Evolutionary conservation across 495 filamentous ascomycete genomes (phyloP), one percentile per base, ranked within the genome.

Genomic region (Gamarada debralockiae): DNA sequence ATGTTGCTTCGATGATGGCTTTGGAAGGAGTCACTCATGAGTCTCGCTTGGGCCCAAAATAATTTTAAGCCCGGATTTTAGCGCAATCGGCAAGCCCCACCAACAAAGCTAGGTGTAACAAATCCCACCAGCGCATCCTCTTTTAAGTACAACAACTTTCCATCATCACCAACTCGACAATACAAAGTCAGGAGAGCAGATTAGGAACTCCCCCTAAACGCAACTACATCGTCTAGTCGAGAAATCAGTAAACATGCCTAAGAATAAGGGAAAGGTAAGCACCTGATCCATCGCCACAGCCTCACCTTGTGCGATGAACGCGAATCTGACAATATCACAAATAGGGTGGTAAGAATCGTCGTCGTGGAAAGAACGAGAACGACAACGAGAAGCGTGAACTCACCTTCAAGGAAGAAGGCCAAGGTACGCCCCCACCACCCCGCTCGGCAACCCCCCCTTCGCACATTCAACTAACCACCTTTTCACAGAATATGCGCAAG

Each of bases 281-380:
- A 9, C 48, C 17, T n/a, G n/a, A n/a, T n/a, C 27, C 47, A 40
- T 56, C 39, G 48, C 60, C 51, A 33, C 47, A 55, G 42, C 40
- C 40, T 12, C 17, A 21, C 21, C 21, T 8, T 13, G 6, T 23
- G 13, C 6, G 18, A 43, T 12, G 23, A 42, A 40, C 23, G 50
- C 21, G 18, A 47, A 43, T 55, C 38, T 56, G 48, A 54, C 53
- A 56, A 37, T 39, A 27, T 13, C 9, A 23, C 31, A 22, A 50
- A 63, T 63, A 97, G 88, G 93, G 93, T 70, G 93, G 93, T 79
- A 98, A 97, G 81, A 98, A 98, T 74, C 77, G 93, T 69, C 83
- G 93, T 76, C 86, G 93, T 73, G 93, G 93, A 73, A 98, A 97
- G 89, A 98, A 98, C 81, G 93, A 98, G 79, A 97, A 97, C 79